These are phyloP conservation scores for Exophiala spinifera DNA, from an alignment of 2,329 filamentous ascomycete genomes.

Conservation along the genomic window DNA sequence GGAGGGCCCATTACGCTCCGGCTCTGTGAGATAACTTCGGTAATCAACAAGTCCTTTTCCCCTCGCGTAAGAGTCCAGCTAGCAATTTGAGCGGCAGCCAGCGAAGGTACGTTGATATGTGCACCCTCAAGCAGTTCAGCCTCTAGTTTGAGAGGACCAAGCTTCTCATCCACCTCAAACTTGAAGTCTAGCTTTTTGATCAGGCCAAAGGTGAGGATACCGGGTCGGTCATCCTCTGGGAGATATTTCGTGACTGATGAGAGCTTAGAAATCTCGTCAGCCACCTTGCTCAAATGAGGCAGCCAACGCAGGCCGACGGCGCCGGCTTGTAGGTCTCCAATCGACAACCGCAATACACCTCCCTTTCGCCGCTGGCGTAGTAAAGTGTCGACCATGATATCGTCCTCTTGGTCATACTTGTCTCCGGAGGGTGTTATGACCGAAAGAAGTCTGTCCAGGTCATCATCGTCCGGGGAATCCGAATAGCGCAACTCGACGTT, in stretches of 20 bases:
- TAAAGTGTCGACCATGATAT: conserved; percentile 91
- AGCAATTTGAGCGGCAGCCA: conserved; percentile 74
- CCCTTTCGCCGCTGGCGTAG: conserved; percentile 83
- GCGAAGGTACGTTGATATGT: conserved; percentile 78
- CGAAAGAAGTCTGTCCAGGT: conserved; percentile 77
- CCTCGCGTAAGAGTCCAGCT: conserved; percentile 63
- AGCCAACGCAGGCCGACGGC: conserved; percentile 65
- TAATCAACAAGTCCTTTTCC: conserved; percentile 67
- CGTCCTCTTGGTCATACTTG: conserved; percentile 83
- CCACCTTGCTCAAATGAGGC: conserved; percentile 65
- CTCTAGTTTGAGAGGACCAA: conserved; percentile 63
- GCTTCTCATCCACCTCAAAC: conserved; percentile 62
- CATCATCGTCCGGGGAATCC: conserved; percentile 68
- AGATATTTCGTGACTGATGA: conserved; percentile 90
- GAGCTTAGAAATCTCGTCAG: conserved; percentile 74
- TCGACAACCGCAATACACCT: conserved; percentile 68
- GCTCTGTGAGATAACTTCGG: conserved; percentile 51
- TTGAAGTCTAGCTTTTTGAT: conserved; percentile 62
- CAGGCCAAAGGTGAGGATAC: conserved; percentile 70
- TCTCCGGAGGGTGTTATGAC: conserved; percentile 89
- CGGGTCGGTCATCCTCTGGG: conserved; percentile 90
- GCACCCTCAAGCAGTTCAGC: conserved; percentile 66
- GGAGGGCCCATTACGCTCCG: conserved; percentile 41
- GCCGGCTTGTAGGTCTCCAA: conserved; percentile 62
- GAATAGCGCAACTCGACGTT: conserved; percentile 72